phyloP scores from a whole-genome alignment of 768 basidiomycete species.

The Rhodosporidiobolus sp. region DNA sequence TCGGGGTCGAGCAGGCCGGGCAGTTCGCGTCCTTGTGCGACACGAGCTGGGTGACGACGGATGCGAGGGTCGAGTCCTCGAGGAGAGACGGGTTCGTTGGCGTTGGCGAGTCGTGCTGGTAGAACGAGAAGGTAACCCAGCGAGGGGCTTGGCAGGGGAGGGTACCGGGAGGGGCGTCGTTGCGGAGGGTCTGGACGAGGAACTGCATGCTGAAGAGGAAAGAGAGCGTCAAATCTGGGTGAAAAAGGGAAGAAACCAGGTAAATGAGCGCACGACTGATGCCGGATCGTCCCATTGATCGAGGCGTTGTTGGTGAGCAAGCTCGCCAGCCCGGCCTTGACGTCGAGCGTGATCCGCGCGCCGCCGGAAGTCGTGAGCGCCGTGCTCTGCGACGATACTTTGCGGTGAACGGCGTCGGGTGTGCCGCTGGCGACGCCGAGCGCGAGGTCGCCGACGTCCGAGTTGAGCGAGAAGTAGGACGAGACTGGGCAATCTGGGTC shows the following conservation, averaged over 20 bases:
- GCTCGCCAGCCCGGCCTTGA: constrained; percentile 21
- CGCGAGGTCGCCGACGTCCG: neutral
- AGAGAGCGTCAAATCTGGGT: neutral
- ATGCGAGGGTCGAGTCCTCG: constrained; percentile 10
- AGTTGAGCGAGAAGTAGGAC: constrained; percentile 4
- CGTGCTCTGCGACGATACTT: neutral
- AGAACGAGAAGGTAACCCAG: constrained; percentile 26
- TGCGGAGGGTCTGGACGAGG: constrained; percentile 22
- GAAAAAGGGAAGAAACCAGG: neutral
- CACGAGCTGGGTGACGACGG: constrained; percentile 14
- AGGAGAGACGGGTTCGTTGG: neutral
- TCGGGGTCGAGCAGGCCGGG: neutral
- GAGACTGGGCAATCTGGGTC: neutral
- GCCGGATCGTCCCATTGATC: constrained; percentile 20
- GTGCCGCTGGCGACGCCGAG: constrained; percentile 21
- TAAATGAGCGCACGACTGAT: constrained; percentile 19
- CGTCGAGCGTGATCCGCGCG: constrained; percentile 32
- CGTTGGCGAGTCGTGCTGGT: neutral
- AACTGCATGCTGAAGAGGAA: constrained; percentile 31
- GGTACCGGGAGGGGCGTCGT: neutral
- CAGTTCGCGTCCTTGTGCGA: neutral
- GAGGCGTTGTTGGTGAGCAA: constrained; percentile 38
- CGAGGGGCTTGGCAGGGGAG: constrained; percentile 27
- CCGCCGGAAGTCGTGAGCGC: neutral
- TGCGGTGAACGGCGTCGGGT: neutral